phyloP scores from a whole-genome alignment of 2,329 filamentous ascomycete species.

The Thelonectria blattea region DNA sequence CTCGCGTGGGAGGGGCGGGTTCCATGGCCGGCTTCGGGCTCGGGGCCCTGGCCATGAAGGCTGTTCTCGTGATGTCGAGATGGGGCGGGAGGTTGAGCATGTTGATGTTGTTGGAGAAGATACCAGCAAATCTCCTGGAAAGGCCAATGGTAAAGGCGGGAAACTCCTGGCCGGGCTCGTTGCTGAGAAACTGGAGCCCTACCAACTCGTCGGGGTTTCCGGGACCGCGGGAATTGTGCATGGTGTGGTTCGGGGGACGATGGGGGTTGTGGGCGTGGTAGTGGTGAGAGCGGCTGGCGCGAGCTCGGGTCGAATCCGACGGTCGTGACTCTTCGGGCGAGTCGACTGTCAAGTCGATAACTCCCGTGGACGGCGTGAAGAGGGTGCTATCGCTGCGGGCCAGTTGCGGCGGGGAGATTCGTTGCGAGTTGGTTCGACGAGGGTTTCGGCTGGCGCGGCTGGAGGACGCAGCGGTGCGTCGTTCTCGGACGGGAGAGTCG shows the following conservation, averaged over 20 bases:
- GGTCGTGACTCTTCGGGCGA: conserved; percentile 44
- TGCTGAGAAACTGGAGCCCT: conserved; percentile 34
- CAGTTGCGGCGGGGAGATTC: conserved; percentile 49
- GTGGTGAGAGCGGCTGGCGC: conserved; percentile 1
- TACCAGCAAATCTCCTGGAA: conserved; percentile 35
- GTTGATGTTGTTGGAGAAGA: conserved; percentile 28
- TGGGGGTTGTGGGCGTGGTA: not conserved
- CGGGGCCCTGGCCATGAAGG: conserved; percentile 41
- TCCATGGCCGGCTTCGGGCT: conserved; percentile 60
- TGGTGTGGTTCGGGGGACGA: not conserved
- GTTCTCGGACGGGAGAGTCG: conserved; percentile 51
- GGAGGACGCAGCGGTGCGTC: conserved; percentile 30
- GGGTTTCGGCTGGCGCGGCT: conserved; percentile 42
- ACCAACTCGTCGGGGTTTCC: conserved; percentile 32
- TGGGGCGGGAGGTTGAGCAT: conserved; percentile 34
- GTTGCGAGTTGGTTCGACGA: conserved; percentile 49
- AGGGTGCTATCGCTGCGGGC: conserved; percentile 54
- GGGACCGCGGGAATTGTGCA: not conserved
- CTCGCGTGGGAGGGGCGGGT: conserved; percentile 66
- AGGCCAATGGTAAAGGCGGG: conserved; percentile 34
- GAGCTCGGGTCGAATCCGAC: conserved; percentile 26
- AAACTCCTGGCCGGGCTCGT: conserved; percentile 20
- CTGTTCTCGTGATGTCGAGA: conserved; percentile 38
- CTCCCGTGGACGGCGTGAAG: conserved; percentile 40
- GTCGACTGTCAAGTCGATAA: conserved; percentile 62